Percentiles rank a stretch among this genome's conserved stretches.
Conservation (phyloP, 805 yeast species). For the Clavispora vitiphila region DNA sequence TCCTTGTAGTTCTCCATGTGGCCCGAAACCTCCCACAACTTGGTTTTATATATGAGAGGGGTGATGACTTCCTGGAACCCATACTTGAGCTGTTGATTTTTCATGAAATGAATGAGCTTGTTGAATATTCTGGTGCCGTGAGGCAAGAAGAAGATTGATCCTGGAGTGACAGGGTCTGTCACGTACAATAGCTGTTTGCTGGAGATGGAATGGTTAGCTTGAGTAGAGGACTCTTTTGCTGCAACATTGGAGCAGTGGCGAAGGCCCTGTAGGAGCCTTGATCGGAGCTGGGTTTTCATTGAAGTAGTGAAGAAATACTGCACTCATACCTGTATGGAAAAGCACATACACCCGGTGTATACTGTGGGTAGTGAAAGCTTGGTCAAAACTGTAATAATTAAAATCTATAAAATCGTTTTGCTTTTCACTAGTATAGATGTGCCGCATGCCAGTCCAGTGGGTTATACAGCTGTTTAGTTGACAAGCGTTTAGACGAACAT, state of each 20-base stretch:
- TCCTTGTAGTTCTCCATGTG: conserved; percentile 95
- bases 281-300: background rate
- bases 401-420: background rate
- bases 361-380: too few relatives aligned
- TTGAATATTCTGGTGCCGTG: conserved; percentile 88
- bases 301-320: background rate
- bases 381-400: background rate
- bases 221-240: conserved; percentile 25
- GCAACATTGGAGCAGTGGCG: background rate
- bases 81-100: conserved; percentile 69
- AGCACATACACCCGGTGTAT: background rate
- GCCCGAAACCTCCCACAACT: conserved; percentile 86
- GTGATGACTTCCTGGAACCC: conserved; percentile 92
- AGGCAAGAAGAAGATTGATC: conserved; percentile 87
- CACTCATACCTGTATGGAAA: background rate
- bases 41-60: conserved; percentile 79
- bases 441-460: background rate
- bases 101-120: conserved; percentile 75
- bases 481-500: background rate
- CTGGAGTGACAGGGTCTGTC: conserved; percentile 82
- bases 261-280: background rate
- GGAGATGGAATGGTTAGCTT: conserved; percentile 44
- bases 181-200: conserved; percentile 69
- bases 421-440: background rate
- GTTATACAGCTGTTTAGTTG: background rate